Base-by-base conservation (phyloP, 2,329 filamentous ascomycete species). In the Colletotrichum cuscutae region DNA sequence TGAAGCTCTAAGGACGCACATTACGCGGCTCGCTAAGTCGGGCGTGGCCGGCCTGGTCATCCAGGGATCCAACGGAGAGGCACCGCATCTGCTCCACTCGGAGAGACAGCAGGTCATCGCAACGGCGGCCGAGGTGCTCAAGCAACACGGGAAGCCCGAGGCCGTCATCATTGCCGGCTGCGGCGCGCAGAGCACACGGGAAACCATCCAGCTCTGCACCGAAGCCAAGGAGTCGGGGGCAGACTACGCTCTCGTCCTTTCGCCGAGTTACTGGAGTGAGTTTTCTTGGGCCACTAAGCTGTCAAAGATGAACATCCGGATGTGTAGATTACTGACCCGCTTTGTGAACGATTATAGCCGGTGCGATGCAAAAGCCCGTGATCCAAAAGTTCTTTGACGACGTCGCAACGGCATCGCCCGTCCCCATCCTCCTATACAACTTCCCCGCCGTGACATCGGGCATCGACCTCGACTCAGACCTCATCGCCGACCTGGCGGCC, bases 381-480 rank as follows among this genome's bases (percentile, higher is more conserved):
- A 84, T 93, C 52, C 82, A 89, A 35, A 84, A 87, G 52, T 93
- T 93, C 83, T 93, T 87, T 77, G 82, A 81, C 57, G 87, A 92
- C 32, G 83, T 93, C 3, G 88, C 89, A 0, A 80, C 80, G 22
- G 80, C 83, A 58, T 84, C 84, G 2, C 81, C 85, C 2, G 80
- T 93, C 3, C 90, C 90, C 0, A 83, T 93, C 49, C 85, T 93
- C 52, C 81, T 93, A 12, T 92, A 93, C 81, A 93, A 93, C 80
- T 93, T 93, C 81, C 92, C 92, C 0, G 90, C 84, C 13, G 90
- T 93, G 22, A 92, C 89, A 76, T 91, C 91, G 74, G 91, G 91
- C 24, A 84, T 93, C 3, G 92, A 94, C 78, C 83, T 94, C 35
- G 91, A 93, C 79, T 92, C 90, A 1, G 90, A 90, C 62, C 86